phyloP scores from a whole-genome alignment of 345 rosid species.

The Toxicodendron radicans region DNA sequence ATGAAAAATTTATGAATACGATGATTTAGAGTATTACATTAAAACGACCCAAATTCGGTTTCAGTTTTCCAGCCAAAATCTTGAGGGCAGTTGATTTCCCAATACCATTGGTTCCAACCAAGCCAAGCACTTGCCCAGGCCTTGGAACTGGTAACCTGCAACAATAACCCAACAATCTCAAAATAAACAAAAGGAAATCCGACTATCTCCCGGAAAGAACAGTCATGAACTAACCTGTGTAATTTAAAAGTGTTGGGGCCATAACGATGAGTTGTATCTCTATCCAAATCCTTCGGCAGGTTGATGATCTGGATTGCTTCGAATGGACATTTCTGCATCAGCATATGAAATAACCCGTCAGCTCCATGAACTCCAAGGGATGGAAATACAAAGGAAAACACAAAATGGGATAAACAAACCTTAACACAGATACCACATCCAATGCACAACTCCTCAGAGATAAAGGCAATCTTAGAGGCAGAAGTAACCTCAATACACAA shows the following conservation, averaged over 20 bases:
- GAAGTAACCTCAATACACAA: constrained; percentile 84
- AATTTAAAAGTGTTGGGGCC: constrained; percentile 92
- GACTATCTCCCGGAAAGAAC: not conserved
- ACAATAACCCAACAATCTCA: constrained; percentile 21
- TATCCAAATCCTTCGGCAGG: constrained; percentile 87
- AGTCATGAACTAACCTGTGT: constrained; percentile 60
- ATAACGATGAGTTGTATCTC: constrained; percentile 97
- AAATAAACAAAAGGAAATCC: constrained; percentile 15
- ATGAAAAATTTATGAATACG: constrained; percentile 15
- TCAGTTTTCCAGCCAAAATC: constrained; percentile 90
- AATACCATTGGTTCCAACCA: constrained; percentile 99
- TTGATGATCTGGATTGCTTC: constrained; percentile 98
- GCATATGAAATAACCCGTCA: constrained; percentile 33
- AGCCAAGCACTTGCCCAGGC: constrained; percentile 98
- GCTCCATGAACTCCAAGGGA: not conserved
- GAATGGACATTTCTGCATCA: constrained; percentile 90
- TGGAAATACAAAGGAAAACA: not conserved
- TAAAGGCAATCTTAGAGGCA: constrained; percentile 78
- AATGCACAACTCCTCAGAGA: constrained; percentile 96
- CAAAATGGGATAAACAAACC: constrained; percentile 40
- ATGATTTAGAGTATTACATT: constrained; percentile 40
- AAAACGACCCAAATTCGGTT: constrained; percentile 97
- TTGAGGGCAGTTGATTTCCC: constrained; percentile 98
- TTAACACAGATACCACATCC: constrained; percentile 98
- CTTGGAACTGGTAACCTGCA: constrained; percentile 95